Conservation (phyloP, 2,329 filamentous ascomycete genomes). For the Calonectria henricotiae region DNA sequence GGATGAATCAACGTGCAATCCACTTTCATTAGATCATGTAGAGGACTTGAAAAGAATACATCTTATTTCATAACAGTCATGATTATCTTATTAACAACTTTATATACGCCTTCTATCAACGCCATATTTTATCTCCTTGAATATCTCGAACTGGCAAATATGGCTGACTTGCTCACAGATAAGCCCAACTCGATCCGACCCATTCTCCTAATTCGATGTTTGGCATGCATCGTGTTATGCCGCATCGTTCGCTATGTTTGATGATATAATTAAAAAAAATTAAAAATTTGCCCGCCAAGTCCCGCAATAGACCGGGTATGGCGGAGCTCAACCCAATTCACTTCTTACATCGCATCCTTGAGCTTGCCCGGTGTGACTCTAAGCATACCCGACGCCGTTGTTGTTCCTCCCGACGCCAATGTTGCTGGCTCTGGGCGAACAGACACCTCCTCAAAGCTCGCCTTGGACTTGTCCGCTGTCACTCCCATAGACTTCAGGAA, state of each 20-base stretch:
- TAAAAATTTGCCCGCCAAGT: neutral
- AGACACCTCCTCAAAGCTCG: conserved; percentile 43
- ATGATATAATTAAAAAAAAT: conserved; percentile 19
- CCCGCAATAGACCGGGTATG: too few relatives aligned
- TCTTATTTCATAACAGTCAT: neutral
- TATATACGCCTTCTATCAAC: conserved; percentile 5
- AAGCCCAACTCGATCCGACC: neutral
- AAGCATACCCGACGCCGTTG: conserved; percentile 11
- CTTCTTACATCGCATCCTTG: conserved; percentile 19
- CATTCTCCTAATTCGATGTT: neutral
- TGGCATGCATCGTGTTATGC: neutral
- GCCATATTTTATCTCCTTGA: conserved; percentile 12
- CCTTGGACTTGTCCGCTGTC: conserved; percentile 46
- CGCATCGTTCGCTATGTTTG: neutral
- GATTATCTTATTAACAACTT: neutral
- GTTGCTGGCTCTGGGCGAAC: conserved; percentile 1
- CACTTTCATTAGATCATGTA: neutral
- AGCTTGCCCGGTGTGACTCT: conserved; percentile 26
- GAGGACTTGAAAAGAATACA: neutral
- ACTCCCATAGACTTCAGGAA: conserved; percentile 67
- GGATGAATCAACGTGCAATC: too few relatives aligned
- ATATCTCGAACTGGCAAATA: conserved; percentile 13
- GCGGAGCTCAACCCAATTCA: neutral
- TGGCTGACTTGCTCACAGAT: neutral
- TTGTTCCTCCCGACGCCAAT: neutral